Conservation (phyloP, 106 monocot genomes). For the Allium sativum region DNA sequence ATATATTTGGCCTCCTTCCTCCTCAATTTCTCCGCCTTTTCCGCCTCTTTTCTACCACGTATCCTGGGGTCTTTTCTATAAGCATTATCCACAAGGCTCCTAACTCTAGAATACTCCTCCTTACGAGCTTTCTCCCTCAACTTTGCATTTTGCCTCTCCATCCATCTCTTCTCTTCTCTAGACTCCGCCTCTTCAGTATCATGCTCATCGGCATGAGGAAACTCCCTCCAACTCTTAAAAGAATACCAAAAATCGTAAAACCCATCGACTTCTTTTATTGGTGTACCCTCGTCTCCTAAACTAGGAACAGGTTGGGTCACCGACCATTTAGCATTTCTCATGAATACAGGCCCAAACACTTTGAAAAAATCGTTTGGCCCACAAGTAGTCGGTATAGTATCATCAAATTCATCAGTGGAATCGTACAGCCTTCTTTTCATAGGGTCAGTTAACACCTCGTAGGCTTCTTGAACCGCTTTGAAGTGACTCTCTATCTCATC, state of each 20-base stretch:
- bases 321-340: constrained; percentile 88
- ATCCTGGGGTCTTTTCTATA: constrained; percentile 84
- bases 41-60: constrained; percentile 54
- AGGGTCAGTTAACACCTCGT: constrained; percentile 84
- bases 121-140: constrained; percentile 69
- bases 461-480: constrained; percentile 81
- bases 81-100: constrained; percentile 73
- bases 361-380: constrained; percentile 73
- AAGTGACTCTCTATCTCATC: constrained; percentile 81
- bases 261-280: constrained; percentile 47
- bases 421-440: constrained; percentile 86
- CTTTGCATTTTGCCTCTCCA: constrained; percentile 85
- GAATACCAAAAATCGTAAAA: constrained; percentile 84
- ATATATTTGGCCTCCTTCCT: constrained; percentile 64
- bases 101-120: constrained; percentile 54
- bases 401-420: constrained; percentile 92
- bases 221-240: constrained; percentile 93
- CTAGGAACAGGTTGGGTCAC: constrained; percentile 42
- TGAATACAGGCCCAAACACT: constrained; percentile 77
- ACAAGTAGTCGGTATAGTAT: constrained; percentile 78
- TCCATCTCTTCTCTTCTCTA: constrained; percentile 87
- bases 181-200: constrained; percentile 80
- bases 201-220: constrained; percentile 70
- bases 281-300: constrained; percentile 57
- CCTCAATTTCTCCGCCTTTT: constrained; percentile 70